These are phyloP conservation scores for Podosphaera fusca DNA, from an alignment of 2,329 filamentous ascomycete species.

Conservation along the genomic window DNA sequence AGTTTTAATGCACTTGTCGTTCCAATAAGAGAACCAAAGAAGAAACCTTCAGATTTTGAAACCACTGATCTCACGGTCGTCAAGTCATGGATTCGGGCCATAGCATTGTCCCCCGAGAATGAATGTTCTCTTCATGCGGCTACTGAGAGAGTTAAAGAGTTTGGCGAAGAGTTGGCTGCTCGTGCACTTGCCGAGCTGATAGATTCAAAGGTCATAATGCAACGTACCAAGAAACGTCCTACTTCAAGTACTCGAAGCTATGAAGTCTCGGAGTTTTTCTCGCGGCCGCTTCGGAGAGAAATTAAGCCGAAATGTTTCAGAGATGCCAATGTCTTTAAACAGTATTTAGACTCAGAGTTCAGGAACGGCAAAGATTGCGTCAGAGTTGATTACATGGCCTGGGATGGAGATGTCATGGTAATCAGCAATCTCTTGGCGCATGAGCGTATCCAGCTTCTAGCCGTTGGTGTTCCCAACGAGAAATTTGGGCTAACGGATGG, in stretches of 20 bases:
- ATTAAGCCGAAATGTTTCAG: slow-evolving; percentile 30
- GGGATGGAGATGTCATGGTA: slow-evolving; percentile 43
- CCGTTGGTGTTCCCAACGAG: slow-evolving; percentile 33
- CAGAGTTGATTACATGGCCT: slow-evolving; percentile 29
- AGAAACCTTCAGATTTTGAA: slow-evolving; percentile 3
- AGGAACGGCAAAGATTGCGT: slow-evolving; percentile 11
- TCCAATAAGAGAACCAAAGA: not conserved
- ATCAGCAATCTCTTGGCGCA: slow-evolving; percentile 40
- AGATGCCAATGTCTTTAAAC: slow-evolving; percentile 36
- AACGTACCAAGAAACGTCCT: slow-evolving; percentile 33
- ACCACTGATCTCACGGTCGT: slow-evolving; percentile 21
- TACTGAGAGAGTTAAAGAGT: slow-evolving; percentile 22
- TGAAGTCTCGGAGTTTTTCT: slow-evolving; percentile 35
- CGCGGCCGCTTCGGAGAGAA: slow-evolving; percentile 30
- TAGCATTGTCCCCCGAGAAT: slow-evolving; percentile 29
- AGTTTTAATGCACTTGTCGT: slow-evolving; percentile 24
- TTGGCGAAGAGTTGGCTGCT: slow-evolving; percentile 6
- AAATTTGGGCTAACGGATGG: slow-evolving; percentile 49
- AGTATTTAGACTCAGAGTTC: slow-evolving; percentile 30
- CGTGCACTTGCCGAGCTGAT: slow-evolving; percentile 9
- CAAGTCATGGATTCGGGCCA: slow-evolving; percentile 34
- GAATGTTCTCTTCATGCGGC: slow-evolving; percentile 26
- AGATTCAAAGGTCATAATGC: slow-evolving; percentile 22
- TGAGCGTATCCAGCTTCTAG: slow-evolving; percentile 29
- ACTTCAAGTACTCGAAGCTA: slow-evolving; percentile 33